phyloP scores from a whole-genome alignment of 768 basidiomycete genomes.

The Boletales sp. region DNA sequence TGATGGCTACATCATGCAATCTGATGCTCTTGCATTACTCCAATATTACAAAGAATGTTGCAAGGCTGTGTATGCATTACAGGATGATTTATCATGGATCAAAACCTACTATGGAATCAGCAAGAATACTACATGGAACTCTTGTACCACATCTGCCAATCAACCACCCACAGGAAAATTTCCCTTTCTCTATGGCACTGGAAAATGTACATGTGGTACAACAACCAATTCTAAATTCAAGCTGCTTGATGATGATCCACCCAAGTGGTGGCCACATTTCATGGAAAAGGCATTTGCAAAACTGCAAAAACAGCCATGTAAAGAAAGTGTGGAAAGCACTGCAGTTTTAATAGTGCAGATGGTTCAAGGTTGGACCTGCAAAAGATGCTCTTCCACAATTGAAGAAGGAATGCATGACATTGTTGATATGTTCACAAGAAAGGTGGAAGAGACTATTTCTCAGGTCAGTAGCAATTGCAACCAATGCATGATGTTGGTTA shows the following conservation, averaged over 20 bases:
- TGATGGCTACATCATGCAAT: slow-evolving; percentile 22
- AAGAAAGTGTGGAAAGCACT: background rate
- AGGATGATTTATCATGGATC: slow-evolving; percentile 13
- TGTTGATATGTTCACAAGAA: slow-evolving; percentile 2
- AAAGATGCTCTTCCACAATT: background rate
- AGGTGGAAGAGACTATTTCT: slow-evolving; percentile 13
- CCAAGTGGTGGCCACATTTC: slow-evolving; percentile 23
- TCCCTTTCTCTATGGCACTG: too few species aligned
- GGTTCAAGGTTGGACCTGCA: background rate
- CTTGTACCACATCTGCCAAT: too few species aligned
- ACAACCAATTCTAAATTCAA: background rate
- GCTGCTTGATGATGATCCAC: background rate
- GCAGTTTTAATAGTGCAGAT: background rate
- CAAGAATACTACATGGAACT: slow-evolving; percentile 2
- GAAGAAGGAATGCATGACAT: slow-evolving; percentile 15
- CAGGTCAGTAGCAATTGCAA: slow-evolving; percentile 1
- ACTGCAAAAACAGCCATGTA: slow-evolving; percentile 18
- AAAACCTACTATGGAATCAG: slow-evolving; percentile 6
- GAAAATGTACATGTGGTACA: background rate
- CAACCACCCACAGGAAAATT: background rate
- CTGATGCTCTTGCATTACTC: slow-evolving; percentile 23
- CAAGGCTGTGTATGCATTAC: slow-evolving; percentile 6
- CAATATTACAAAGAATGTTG: slow-evolving; percentile 16
- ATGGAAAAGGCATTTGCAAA: slow-evolving; percentile 8
- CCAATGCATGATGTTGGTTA: too few species aligned